A percentile compares a stretch with the other conserved stretches of the same genome.
phyloP scores from a whole-genome alignment of 2,329 filamentous ascomycete species.

The Paecilomyces sp. region DNA sequence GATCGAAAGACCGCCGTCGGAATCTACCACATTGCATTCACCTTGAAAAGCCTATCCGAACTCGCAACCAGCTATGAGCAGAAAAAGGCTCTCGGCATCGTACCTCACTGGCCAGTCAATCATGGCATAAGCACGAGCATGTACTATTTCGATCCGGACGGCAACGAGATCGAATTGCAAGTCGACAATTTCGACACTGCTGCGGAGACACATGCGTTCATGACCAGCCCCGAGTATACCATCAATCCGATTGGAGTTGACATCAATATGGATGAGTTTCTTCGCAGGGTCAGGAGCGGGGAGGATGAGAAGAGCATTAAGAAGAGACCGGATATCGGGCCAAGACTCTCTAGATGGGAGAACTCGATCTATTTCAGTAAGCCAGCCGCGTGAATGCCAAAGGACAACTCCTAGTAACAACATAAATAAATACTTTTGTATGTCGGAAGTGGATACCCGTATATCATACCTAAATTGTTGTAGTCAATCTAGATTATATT shows the following conservation, averaged over 20 bases:
- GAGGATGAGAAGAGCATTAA: no score
- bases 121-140: constrained; percentile 43
- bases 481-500: no score
- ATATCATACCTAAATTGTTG: no score
- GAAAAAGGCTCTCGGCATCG: constrained; percentile 28
- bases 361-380: no score
- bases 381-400: no score
- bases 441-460: no score
- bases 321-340: no score
- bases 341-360: no score
- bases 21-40: constrained; percentile 39
- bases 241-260: constrained; percentile 40
- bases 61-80: constrained; percentile 31
- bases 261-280: constrained; percentile 39
- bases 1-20: constrained; percentile 18
- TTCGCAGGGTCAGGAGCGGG: no score
- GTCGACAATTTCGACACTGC: constrained; percentile 36
- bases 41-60: constrained; percentile 27
- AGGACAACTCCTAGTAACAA: no score
- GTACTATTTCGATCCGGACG: constrained; percentile 45
- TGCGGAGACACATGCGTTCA: constrained; percentile 33
- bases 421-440: no score
- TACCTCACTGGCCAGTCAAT: constrained; percentile 40
- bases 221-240: constrained; percentile 28
- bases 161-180: constrained; percentile 43